Conservation (phyloP, 1,284 basidiomycete species). For the Athelia psychrophila region DNA sequence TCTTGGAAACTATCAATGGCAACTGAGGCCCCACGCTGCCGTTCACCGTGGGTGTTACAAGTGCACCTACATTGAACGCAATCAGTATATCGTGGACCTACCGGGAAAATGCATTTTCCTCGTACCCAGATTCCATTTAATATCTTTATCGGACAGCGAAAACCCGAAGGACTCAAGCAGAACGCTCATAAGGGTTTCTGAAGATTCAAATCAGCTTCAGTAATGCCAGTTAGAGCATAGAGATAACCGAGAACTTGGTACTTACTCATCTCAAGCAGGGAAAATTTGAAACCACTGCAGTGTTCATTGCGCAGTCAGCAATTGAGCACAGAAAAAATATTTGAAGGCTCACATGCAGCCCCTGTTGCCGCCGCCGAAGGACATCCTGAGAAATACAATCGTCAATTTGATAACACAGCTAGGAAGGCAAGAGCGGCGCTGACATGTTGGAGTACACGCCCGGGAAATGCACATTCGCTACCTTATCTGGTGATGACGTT, state of each 20-base stretch:
- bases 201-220: background rate
- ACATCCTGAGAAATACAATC: background rate
- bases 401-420: background rate
- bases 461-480: slow-evolving; percentile 21
- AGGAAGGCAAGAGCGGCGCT: background rate
- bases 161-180: background rate
- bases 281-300: slow-evolving; percentile 5
- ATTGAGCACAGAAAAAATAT: too few species aligned
- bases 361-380: slow-evolving; percentile 1
- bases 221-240: background rate
- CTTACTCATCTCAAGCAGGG: slow-evolving; percentile 5
- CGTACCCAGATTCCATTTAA: background rate
- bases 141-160: background rate
- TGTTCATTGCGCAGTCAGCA: background rate
- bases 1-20: too few species aligned
- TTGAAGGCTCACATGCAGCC: slow-evolving; percentile 1
- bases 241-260: slow-evolving; percentile 2
- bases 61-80: too few species aligned
- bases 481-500: slow-evolving; percentile 3
- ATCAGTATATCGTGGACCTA: too few species aligned
- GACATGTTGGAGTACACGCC: slow-evolving; percentile 24
- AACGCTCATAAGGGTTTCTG: background rate
- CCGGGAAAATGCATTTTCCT: background rate
- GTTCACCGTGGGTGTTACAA: too few species aligned
- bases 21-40: too few species aligned